Evolutionary conservation across 164 flowering plant genomes (phyloP).

Genomic region (Chimonanthus praecox): DNA sequence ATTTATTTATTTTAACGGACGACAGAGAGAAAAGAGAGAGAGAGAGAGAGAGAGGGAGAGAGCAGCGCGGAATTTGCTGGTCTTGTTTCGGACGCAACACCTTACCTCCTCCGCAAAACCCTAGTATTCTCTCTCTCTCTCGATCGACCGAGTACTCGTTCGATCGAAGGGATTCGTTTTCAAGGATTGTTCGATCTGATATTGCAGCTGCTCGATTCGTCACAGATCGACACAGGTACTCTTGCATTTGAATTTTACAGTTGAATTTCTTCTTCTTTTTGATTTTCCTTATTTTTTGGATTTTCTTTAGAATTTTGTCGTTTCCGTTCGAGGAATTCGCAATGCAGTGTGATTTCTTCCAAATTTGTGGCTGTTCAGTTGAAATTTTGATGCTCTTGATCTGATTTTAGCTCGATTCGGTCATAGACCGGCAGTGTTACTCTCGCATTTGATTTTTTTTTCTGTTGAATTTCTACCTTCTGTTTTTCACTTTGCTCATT

Average conservation of each 20-base stretch:
- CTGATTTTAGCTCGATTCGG: background rate
- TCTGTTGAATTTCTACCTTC: background rate
- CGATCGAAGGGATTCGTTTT: background rate
- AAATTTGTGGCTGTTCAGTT: background rate
- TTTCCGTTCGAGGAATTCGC: background rate
- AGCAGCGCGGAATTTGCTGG: background rate
- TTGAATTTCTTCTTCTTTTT: background rate
- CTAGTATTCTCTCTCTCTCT: background rate
- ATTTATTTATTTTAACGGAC: too few relatives aligned
- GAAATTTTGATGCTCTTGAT: background rate
- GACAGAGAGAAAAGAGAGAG: background rate
- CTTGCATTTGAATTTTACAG: background rate
- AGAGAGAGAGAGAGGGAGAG: background rate
- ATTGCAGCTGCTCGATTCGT: background rate
- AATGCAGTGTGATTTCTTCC: background rate
- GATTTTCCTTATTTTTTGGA: background rate
- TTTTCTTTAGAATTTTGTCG: background rate
- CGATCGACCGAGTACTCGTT: background rate
- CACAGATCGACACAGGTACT: background rate
- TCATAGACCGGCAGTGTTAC: too few relatives aligned
- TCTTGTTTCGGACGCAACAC: background rate
- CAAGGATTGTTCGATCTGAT: background rate
- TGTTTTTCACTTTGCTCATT: too few relatives aligned
- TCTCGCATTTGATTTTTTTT: too few relatives aligned
- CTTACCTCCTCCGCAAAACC: background rate